phyloP scores from a whole-genome alignment of 192 early-diverging fungal genomes.

The Coemansia javaensis region DNA sequence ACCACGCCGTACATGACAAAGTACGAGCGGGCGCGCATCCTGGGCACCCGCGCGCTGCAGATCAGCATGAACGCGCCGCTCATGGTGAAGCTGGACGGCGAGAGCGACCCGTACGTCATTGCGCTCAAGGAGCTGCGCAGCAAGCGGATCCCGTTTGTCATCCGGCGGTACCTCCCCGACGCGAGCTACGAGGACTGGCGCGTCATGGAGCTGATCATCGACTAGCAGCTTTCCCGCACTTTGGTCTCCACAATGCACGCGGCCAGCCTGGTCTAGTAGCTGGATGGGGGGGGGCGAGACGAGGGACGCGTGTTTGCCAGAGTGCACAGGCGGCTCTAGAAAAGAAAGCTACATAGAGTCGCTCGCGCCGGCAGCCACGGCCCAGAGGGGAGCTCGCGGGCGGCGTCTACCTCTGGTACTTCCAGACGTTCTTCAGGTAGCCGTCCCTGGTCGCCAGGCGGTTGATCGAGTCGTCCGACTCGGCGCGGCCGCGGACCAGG shows the following conservation, averaged over 20 bases:
- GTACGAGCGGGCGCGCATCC: conserved; percentile 87
- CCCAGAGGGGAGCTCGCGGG: too few relatives aligned
- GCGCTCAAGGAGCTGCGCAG: conserved; percentile 92
- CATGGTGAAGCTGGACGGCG: conserved; percentile 90
- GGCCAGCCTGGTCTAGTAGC: too few relatives aligned
- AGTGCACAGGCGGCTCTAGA: neutral
- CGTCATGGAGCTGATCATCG: conserved; percentile 80
- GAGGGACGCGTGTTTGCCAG: neutral
- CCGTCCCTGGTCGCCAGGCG: conserved; percentile 77
- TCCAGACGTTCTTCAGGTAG: conserved; percentile 74
- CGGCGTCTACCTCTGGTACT: conserved; percentile 60
- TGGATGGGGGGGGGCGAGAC: neutral
- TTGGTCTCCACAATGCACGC: too few relatives aligned
- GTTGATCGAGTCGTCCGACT: conserved; percentile 97
- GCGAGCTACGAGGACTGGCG: conserved; percentile 93
- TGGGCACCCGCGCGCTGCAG: conserved; percentile 91
- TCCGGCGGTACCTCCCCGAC: conserved; percentile 91
- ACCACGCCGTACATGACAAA: conserved; percentile 99
- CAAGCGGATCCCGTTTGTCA: conserved; percentile 88
- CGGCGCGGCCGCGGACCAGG: conserved; percentile 81
- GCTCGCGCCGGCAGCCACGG: too few relatives aligned
- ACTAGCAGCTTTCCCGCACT: too few relatives aligned
- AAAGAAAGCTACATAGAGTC: neutral
- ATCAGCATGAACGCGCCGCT: conserved; percentile 99
- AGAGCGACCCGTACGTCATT: conserved; percentile 90